These are phyloP conservation scores for Cinnamomum micranthum DNA, from an alignment of 164 flowering plant species.

Conservation along the genomic window DNA sequence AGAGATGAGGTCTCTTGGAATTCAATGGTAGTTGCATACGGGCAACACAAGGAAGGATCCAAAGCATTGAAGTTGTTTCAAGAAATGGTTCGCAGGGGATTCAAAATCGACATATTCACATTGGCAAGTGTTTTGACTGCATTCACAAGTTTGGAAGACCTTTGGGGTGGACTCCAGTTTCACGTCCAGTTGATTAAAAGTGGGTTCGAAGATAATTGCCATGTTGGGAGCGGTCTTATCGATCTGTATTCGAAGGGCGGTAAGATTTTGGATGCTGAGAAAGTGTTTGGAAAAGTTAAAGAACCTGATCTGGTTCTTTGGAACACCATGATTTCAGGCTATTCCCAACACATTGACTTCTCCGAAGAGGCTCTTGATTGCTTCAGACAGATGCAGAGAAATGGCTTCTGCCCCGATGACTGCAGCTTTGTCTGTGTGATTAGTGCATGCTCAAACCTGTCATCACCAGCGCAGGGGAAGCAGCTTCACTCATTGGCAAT, in stretches of 20 bases:
- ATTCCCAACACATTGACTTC: conserved; percentile 55
- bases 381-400: conserved; percentile 52
- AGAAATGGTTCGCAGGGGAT: conserved; percentile 49
- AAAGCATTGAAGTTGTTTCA: conserved; percentile 57
- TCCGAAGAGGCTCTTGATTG: conserved; percentile 62
- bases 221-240: conserved; percentile 83
- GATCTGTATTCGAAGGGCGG: conserved; percentile 77
- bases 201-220: conserved; percentile 62
- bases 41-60: conserved; percentile 58
- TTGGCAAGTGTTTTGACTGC: conserved; percentile 79
- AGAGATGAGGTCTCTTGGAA: conserved; percentile 89
- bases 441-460: conserved; percentile 66
- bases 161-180: conserved; percentile 68
- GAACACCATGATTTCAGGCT: conserved; percentile 92
- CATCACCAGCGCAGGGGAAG: conserved; percentile 69
- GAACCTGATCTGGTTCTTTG: conserved; percentile 75
- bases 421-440: conserved; percentile 79
- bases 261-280: conserved; percentile 40
- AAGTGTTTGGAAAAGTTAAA: conserved; percentile 56
- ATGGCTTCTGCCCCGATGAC: conserved; percentile 70
- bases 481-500: conserved; percentile 65
- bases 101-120: conserved; percentile 64
- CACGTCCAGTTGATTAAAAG: conserved; percentile 66
- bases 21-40: conserved; percentile 78
- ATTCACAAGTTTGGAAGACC: conserved; percentile 54